Conservation (phyloP, 2,329 filamentous ascomycete species). For the Venturia carpophila region DNA sequence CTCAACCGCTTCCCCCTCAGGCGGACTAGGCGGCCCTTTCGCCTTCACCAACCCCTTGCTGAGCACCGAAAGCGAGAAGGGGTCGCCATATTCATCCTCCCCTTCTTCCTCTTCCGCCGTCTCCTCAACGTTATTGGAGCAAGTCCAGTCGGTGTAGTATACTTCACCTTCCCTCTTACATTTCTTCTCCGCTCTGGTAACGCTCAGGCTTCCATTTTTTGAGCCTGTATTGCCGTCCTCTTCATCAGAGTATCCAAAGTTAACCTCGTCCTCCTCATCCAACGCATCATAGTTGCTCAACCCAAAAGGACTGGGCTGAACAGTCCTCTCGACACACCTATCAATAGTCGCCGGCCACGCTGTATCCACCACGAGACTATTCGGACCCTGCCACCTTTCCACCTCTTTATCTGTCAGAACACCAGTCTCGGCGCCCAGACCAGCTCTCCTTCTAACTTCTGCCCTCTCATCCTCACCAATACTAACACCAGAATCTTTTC, state of each 20-base stretch:
- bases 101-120: slow-evolving; percentile 2
- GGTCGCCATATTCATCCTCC: slow-evolving; percentile 15
- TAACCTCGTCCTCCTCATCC: slow-evolving; percentile 30
- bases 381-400: slow-evolving; percentile 17
- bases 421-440: neutral
- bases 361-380: neutral
- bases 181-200: neutral
- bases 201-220: neutral
- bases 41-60: neutral
- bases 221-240: neutral
- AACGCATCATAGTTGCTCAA: slow-evolving; percentile 39
- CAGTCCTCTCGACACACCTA: slow-evolving; percentile 18
- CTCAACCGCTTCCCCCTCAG: slow-evolving; percentile 9
- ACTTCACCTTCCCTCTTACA: slow-evolving; percentile 9
- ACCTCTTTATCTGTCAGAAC: slow-evolving; percentile 24
- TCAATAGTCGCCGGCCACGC: neutral
- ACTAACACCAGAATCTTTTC: slow-evolving; percentile 17
- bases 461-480: slow-evolving; percentile 15
- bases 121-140: neutral
- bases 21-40: slow-evolving; percentile 16
- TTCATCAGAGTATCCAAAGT: slow-evolving; percentile 7
- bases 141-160: slow-evolving; percentile 17
- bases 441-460: slow-evolving; percentile 5
- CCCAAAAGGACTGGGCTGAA: slow-evolving; percentile 33
- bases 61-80: slow-evolving; percentile 5